Base-by-base conservation (phyloP, 495 filamentous ascomycete genomes). In the Talaromyces adpressus region DNA sequence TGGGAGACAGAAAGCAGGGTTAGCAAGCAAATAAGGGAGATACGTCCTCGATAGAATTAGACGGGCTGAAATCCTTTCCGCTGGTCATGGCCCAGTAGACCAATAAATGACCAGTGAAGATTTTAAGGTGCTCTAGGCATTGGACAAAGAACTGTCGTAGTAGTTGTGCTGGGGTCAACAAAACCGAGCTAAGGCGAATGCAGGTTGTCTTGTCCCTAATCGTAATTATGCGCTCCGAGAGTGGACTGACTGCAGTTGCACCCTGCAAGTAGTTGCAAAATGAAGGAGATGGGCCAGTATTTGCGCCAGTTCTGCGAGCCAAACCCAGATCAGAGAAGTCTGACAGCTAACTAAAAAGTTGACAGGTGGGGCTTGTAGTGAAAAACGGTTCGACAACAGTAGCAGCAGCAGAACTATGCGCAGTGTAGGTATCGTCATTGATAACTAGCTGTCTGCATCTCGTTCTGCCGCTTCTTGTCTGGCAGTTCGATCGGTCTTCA, bases 221-320 rank as follows among this genome's bases (percentile, higher is more conserved):
- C 25, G 51, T 27, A 29, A 49, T 20, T 49, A 18, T 6, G 52
- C 22, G 27, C 9, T 58, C 56, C n/a, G 30, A 36, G 20, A 58
- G 56, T 58, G 56, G 56, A 58, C 30, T 58, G 56, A 58, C 30
- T 58, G 56, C n/a, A 58, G 56, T 32, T 58, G 56, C 30, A 58
- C 16, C 16, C 56, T 58, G 56, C 56, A 32, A 22, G 45, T 30
- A 56, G 52, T 6, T 29, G 22, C 52, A 11, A 56, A 11, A 27
- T 29, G 52, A 56, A 56, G 52, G 52, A 56, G 20, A 56, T 29
- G 52, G 52, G 52, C 52, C 27, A 56, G 52, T 56, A 14, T 29
- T 7, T 56, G 52, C 52, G 52, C 52, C 52, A 29, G n/a, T 27
- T 29, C 52, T 56, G 52, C 23, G 52, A 56, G 52, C 52, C 52